Conservation (phyloP, 768 basidiomycete species). For the Phylloporus sp. region DNA sequence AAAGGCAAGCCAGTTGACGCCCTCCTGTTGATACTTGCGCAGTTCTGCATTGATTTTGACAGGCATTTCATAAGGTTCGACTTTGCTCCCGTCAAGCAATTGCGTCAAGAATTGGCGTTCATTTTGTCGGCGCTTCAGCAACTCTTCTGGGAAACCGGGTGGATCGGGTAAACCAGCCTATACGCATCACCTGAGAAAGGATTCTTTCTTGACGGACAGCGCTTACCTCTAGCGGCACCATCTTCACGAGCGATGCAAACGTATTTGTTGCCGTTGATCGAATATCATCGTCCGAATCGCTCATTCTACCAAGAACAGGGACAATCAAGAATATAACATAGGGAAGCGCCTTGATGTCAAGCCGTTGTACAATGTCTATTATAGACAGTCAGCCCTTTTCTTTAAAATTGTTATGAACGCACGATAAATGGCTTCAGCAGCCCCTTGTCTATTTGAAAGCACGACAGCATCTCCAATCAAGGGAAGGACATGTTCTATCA, state of each 20-base stretch:
- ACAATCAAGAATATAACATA: conserved; percentile 97
- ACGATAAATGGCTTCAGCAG: conserved; percentile 90
- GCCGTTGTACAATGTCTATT: conserved; percentile 81
- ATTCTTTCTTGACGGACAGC: neutral
- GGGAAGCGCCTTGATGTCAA: conserved; percentile 92
- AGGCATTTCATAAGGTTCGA: conserved; percentile 84
- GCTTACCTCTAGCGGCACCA: conserved; percentile 92
- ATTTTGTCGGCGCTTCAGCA: conserved; percentile 77
- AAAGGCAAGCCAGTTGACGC: conserved; percentile 98
- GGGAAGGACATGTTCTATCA: conserved; percentile 82
- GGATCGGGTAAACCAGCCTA: conserved; percentile 97
- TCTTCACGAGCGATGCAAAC: conserved; percentile 94
- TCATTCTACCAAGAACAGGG: conserved; percentile 95
- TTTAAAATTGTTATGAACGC: conserved; percentile 33
- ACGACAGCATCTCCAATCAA: conserved; percentile 73
- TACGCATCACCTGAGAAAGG: neutral
- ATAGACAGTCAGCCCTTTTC: conserved; percentile 11
- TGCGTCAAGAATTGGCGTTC: conserved; percentile 93
- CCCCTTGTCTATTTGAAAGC: conserved; percentile 78
- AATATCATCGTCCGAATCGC: conserved; percentile 86
- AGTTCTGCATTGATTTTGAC: conserved; percentile 88
- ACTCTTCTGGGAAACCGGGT: conserved; percentile 81
- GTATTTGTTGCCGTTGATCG: conserved; percentile 94
- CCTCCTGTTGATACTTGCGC: conserved; percentile 96
- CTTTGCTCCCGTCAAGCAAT: conserved; percentile 91